phyloP scores from a whole-genome alignment of 495 filamentous ascomycete genomes.

The Geoglossum glabrum region DNA sequence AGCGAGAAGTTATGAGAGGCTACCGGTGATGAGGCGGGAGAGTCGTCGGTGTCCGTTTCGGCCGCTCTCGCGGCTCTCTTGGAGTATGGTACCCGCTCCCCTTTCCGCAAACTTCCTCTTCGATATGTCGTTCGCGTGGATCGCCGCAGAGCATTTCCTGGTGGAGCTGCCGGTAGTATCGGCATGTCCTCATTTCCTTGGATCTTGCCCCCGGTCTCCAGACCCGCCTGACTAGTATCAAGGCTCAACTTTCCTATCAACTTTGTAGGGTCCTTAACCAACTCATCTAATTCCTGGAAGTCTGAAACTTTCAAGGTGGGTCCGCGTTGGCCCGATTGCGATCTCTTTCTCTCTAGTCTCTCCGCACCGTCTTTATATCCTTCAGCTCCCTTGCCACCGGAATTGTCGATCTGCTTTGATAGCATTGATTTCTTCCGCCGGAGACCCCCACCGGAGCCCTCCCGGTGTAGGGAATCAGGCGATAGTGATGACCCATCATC shows the following conservation, averaged over 20 bases:
- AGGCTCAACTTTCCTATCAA: constrained; percentile 45
- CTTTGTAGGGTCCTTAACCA: constrained; percentile 65
- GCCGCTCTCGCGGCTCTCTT: constrained; percentile 44
- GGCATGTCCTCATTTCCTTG: constrained; percentile 59
- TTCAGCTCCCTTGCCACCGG: constrained; percentile 35
- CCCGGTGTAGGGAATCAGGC: constrained; percentile 38
- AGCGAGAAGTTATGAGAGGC: constrained; percentile 3
- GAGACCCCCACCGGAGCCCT: constrained; percentile 40
- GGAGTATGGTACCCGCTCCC: constrained; percentile 54
- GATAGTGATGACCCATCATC: constrained; percentile 44
- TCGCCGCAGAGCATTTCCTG: constrained; percentile 58
- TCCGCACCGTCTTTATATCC: constrained; percentile 80
- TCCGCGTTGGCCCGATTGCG: constrained; percentile 27
- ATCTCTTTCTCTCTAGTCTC: constrained; percentile 54
- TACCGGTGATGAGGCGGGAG: constrained; percentile 23
- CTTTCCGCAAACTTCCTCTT: constrained; percentile 66
- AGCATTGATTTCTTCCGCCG: constrained; percentile 90
- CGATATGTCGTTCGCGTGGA: constrained; percentile 87
- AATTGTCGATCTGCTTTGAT: constrained; percentile 70
- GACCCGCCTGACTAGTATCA: constrained; percentile 19
- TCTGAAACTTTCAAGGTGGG: constrained; percentile 39
- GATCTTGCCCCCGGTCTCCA: constrained; percentile 21
- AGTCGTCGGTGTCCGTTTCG: constrained; percentile 39
- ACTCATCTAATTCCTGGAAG: constrained; percentile 47
- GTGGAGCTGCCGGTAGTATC: constrained; percentile 54